Base-by-base conservation (phyloP, 306 rosid species). In the Quercus wislizeni region DNA sequence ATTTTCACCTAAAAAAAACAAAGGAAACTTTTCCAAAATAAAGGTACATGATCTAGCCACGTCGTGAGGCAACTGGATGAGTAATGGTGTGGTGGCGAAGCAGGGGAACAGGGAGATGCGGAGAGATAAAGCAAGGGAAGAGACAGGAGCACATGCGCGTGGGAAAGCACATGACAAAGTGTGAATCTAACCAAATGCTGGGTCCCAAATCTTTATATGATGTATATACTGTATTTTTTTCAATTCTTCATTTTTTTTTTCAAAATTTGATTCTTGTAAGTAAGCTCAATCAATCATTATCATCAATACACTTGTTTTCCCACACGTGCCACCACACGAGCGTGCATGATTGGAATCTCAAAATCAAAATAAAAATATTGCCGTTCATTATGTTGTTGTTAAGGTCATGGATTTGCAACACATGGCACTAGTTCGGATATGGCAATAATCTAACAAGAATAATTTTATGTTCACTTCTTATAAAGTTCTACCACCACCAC, bases 101-200 rank as follows among this genome's bases (percentile, higher is more conserved):
- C 61, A 78, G 82, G 58, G 55, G 38, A 79, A 15, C 28, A 31
- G 21, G 64, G 18, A 13, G 58, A 55, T 59, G 82, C 71, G 43
- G 76, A n/a, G 71, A 31, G 76, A 73, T 28, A 79, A 79, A 63
- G 74, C 73, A 73, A 58, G 8, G 62, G 33, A 15, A 76, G 74
- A 70, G 85, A 80, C 85, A 80, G 58, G 57, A 10, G 83, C 85
- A 84, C 85, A 80, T 81, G 85, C 64, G 62, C 77, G 71, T 74
- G 76, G 78, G 49, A 41, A 81, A 55, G 73, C 81, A 54, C 65
- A 77, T 30, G 67, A 61, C 57, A 5, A 70, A 25, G 64, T 56
- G 9, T 63, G 63, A 46, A 30, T 31, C 28, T 20, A 63, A 38
- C 33, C 31, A 3, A 1, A 55, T 4, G 12, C 51, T 59, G 18